These are phyloP conservation scores for Saturnispora hagleri DNA, from an alignment of 805 yeast genomes.

Conservation along the genomic window DNA sequence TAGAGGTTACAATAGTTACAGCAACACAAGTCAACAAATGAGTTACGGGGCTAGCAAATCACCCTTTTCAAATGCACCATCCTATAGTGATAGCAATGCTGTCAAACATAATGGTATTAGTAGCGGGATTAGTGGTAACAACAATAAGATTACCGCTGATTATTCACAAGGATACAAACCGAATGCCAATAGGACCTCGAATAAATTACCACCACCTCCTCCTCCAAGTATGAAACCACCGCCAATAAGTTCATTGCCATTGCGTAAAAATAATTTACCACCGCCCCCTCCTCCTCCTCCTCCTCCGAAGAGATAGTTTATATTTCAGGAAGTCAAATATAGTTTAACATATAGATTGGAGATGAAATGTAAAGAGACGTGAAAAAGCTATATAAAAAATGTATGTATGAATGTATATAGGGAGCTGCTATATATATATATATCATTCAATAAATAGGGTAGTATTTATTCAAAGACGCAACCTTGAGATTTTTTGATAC, in stretches of 20 bases:
- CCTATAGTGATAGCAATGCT: slow-evolving; percentile 4
- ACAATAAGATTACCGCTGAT: not conserved
- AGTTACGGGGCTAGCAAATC: slow-evolving; percentile 5
- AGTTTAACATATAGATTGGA: not conserved
- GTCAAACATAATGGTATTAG: slow-evolving; percentile 2
- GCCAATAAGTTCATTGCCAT: not conserved
- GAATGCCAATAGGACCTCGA: not conserved
- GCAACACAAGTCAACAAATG: not conserved
- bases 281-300: slow-evolving; percentile 2
- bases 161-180: not conserved
- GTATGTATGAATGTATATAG: not conserved
- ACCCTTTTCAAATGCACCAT: not conserved
- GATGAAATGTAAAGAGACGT: not conserved
- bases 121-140: not conserved
- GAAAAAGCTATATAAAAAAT: not conserved
- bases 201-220: slow-evolving; percentile 8
- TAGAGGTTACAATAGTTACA: not conserved
- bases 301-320: not conserved
- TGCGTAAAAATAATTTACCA: not conserved
- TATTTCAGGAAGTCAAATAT: not conserved
- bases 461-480: slow-evolving; percentile 55
- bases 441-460: slow-evolving; percentile 21
- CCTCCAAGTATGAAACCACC: not conserved
- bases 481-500: slow-evolving; percentile 23
- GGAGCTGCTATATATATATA: slow-evolving; percentile 22